These are phyloP conservation scores for Aspergillus clavatus DNA, from an alignment of 2,329 filamentous ascomycete genomes.

Conservation along the genomic window DNA sequence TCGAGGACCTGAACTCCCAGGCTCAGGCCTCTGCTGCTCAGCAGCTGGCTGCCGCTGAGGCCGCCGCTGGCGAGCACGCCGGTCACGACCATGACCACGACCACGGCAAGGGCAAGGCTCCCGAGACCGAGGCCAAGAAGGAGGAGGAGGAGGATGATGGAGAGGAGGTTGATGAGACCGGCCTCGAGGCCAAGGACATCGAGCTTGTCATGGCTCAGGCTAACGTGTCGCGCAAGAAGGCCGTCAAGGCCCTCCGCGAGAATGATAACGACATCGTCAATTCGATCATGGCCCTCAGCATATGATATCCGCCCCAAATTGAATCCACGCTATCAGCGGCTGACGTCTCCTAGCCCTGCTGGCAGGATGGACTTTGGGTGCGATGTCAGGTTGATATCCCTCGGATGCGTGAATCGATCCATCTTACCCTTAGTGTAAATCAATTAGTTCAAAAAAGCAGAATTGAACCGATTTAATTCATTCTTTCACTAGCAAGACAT, in stretches of 20 bases:
- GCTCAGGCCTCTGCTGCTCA: constrained; percentile 93
- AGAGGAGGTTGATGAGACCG: constrained; percentile 91
- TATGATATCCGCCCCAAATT: constrained; percentile 47
- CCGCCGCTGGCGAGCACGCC: constrained; percentile 52
- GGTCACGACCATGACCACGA: constrained; percentile 54
- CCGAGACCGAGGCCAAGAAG: constrained; percentile 57
- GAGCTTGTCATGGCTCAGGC: constrained; percentile 99
- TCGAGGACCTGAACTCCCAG: constrained; percentile 98
- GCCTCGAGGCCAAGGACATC: constrained; percentile 98
- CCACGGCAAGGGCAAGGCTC: constrained; percentile 62
- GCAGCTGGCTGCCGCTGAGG: constrained; percentile 78
- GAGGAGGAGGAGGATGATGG: constrained; percentile 86
- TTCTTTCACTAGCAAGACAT: neutral
- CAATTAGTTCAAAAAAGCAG: constrained; percentile 31
- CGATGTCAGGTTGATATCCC: constrained; percentile 24
- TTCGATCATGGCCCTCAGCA: constrained; percentile 97
- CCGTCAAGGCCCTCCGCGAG: constrained; percentile 90
- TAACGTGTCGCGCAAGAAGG: constrained; percentile 95
- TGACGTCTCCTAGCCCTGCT: constrained; percentile 19
- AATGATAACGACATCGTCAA: constrained; percentile 99
- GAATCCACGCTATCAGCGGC: constrained; percentile 22
- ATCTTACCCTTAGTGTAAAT: constrained; percentile 33
- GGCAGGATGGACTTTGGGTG: constrained; percentile 30
- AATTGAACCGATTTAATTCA: constrained; percentile 17
- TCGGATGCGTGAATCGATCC: constrained; percentile 19